phyloP scores from a whole-genome alignment of 768 basidiomycete genomes.

The Gloeopeniophorella convolvens region DNA sequence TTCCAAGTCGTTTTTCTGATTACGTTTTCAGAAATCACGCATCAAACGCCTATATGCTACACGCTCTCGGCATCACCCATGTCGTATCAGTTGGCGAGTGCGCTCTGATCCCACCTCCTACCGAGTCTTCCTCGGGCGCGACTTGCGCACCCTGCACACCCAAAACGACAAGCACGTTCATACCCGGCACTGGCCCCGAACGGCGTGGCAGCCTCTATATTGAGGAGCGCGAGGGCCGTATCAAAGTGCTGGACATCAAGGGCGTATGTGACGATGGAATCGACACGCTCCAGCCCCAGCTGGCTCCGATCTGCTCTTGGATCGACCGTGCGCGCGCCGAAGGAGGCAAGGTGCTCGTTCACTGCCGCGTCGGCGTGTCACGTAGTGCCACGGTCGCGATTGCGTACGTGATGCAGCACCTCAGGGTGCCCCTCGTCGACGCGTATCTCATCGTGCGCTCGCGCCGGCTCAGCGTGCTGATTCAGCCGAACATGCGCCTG shows the following conservation, averaged over 20 bases:
- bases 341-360: conserved; percentile 89
- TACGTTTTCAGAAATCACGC: conserved; percentile 70
- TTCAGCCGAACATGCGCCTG: conserved; percentile 94
- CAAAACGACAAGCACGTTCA: conserved; percentile 20
- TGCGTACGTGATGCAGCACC: conserved; percentile 95
- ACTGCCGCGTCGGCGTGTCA: conserved; percentile 99
- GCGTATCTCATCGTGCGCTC: conserved; percentile 92
- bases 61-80: conserved; percentile 92
- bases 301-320: conserved; percentile 87
- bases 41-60: conserved; percentile 90
- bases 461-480: conserved; percentile 80
- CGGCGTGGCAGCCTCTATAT: conserved; percentile 75
- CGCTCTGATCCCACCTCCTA: conserved; percentile 75
- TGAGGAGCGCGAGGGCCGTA: conserved; percentile 82
- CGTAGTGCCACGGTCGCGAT: conserved; percentile 95
- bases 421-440: conserved; percentile 77
- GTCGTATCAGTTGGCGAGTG: conserved; percentile 97
- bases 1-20: conserved; percentile 18
- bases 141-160: not conserved
- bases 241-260: conserved; percentile 87
- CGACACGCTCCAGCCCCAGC: conserved; percentile 84
- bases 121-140: not conserved
- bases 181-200: conserved; percentile 40
- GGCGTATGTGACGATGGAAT: conserved; percentile 95
- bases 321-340: conserved; percentile 78